A percentile compares a stretch with the other conserved stretches of the same genome.
Conservation (phyloP, 768 basidiomycete genomes). For the Russula abietina region DNA sequence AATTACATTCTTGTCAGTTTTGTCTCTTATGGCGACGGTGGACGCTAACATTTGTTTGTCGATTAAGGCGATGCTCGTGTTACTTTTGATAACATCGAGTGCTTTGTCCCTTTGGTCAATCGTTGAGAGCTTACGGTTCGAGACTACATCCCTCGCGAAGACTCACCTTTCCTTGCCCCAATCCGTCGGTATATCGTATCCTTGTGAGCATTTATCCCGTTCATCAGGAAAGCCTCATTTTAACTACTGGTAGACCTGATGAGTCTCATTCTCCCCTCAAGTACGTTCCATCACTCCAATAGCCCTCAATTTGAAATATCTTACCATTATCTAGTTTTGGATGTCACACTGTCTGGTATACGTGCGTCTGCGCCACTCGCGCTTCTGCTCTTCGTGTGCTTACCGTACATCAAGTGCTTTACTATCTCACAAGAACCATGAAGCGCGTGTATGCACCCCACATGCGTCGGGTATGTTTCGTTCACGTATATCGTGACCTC, state of each 20-base stretch:
- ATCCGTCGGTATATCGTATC: background rate
- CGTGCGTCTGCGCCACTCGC: conserved; percentile 8
- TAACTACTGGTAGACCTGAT: background rate
- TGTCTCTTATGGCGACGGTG: background rate
- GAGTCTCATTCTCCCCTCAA: conserved; percentile 10
- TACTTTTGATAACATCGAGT: conserved; percentile 2
- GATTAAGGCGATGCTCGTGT: conserved; percentile 3
- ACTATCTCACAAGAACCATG: conserved; percentile 10
- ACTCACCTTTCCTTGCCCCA: background rate
- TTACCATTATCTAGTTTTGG: conserved; percentile 8
- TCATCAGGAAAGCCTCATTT: background rate
- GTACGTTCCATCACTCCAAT: background rate
- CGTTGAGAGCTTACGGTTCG: background rate
- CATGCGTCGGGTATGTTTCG: conserved; percentile 6
- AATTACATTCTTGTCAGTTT: conserved; percentile 6
- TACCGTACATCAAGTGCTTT: background rate
- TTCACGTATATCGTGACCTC: background rate
- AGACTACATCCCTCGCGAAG: too few relatives aligned
- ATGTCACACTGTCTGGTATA: conserved; percentile 1
- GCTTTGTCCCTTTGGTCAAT: background rate
- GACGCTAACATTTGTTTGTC: background rate
- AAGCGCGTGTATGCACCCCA: conserved; percentile 3
- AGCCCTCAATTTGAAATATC: background rate
- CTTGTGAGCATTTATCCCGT: conserved; percentile 6
- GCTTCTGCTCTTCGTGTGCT: background rate